phyloP scores from a whole-genome alignment of 208 protist genomes.

The Leishmania gerbilli region DNA sequence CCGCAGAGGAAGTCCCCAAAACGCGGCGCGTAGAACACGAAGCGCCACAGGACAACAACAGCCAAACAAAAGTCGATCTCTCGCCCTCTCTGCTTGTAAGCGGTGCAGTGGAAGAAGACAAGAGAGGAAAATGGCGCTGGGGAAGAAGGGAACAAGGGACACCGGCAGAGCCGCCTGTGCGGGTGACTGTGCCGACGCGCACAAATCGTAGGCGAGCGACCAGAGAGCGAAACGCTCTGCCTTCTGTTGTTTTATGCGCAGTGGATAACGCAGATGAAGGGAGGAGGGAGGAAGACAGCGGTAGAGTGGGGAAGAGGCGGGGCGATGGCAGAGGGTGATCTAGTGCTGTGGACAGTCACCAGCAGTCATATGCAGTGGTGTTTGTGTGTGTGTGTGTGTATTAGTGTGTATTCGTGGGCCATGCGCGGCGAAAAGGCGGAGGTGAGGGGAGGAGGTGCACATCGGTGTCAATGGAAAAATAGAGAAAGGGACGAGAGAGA shows the following conservation, averaged over 20 bases:
- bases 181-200: too few species aligned
- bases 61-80: neutral
- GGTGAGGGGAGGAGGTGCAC: too few species aligned
- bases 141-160: neutral
- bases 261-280: neutral
- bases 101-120: neutral
- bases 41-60: neutral
- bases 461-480: neutral
- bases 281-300: neutral
- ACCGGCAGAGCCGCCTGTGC: neutral
- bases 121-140: neutral
- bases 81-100: neutral
- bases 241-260: neutral
- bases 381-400: neutral
- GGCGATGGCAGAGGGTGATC: neutral
- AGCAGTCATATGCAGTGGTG: neutral
- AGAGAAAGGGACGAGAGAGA: conserved; percentile 8
- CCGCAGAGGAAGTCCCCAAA: too few species aligned
- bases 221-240: neutral
- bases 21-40: neutral
- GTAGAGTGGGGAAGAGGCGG: neutral
- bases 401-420: neutral
- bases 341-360: neutral
- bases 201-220: neutral
- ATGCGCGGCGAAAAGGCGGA: neutral